A percentile compares a stretch with the other conserved stretches of the same genome.
These are phyloP conservation scores for Cyberlindnera meyerae DNA, from an alignment of 805 yeast species.

Conservation along the genomic window DNA sequence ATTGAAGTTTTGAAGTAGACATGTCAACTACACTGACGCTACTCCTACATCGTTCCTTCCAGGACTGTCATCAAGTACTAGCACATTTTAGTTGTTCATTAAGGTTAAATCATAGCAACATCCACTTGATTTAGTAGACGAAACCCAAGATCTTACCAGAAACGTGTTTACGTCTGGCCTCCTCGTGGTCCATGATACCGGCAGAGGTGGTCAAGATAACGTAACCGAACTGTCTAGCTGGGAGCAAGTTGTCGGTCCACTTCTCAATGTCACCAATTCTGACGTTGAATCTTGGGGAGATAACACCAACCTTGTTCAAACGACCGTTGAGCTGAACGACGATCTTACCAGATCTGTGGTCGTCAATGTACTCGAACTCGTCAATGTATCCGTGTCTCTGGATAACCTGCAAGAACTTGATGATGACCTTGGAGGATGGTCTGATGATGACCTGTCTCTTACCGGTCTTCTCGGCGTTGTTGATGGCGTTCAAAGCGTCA, in stretches of 20 bases:
- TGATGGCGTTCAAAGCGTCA: slow-evolving; percentile 96
- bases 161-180: slow-evolving; percentile 99
- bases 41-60: too few relatives aligned
- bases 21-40: too few relatives aligned
- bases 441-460: slow-evolving; percentile 97
- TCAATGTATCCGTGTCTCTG: slow-evolving; percentile 99
- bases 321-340: slow-evolving; percentile 97
- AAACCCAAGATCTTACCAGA: slow-evolving; percentile 98
- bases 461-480: slow-evolving; percentile 99
- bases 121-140: slow-evolving; percentile 61
- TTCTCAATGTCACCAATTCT: slow-evolving; percentile 93
- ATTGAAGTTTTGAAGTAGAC: too few relatives aligned
- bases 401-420: slow-evolving; percentile 94
- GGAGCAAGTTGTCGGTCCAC: slow-evolving; percentile 97
- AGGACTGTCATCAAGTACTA: too few relatives aligned
- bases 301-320: slow-evolving; percentile 98
- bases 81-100: slow-evolving; percentile 4
- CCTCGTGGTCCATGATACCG: slow-evolving; percentile 99
- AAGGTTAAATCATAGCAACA: slow-evolving; percentile 1
- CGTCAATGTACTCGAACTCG: slow-evolving; percentile 96
- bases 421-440: slow-evolving; percentile 97
- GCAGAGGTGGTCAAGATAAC: slow-evolving; percentile 98
- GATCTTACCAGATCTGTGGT: slow-evolving; percentile 98
- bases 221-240: slow-evolving; percentile 99
- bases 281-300: slow-evolving; percentile 97